phyloP scores from a whole-genome alignment of 2,329 filamentous ascomycete species.

The Escovopsis sp. region DNA sequence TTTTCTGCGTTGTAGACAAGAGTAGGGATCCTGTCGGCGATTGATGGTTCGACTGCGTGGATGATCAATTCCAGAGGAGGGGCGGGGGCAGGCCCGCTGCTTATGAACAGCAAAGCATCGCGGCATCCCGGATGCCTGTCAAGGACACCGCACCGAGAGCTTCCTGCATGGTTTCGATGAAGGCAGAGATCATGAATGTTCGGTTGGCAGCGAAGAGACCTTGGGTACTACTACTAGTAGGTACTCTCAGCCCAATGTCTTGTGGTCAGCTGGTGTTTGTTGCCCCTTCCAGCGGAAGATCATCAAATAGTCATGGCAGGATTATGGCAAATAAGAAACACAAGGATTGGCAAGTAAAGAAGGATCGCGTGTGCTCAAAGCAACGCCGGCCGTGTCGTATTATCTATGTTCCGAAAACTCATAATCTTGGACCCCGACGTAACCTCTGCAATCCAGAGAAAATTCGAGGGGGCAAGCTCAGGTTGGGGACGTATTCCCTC shows the following conservation, averaged over 20 bases:
- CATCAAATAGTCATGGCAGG: not conserved
- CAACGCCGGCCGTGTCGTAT: too few species aligned
- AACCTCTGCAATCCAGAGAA: not conserved
- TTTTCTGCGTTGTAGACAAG: constrained; percentile 54
- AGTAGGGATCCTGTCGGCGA: constrained; percentile 3
- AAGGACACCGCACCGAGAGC: not conserved
- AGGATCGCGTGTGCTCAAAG: not conserved
- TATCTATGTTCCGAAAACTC: too few species aligned
- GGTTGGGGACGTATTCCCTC: not conserved
- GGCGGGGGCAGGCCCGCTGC: too few species aligned
- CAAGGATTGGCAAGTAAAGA: not conserved
- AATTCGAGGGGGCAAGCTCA: not conserved
- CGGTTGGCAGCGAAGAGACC: too few species aligned
- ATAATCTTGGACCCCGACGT: too few species aligned
- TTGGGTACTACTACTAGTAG: not conserved
- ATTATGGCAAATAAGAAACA: not conserved
- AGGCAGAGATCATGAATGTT: not conserved
- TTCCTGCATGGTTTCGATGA: not conserved
- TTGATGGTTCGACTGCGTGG: not conserved
- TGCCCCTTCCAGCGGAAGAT: not conserved
- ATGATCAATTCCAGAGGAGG: not conserved
- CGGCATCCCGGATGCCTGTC: not conserved
- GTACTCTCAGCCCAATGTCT: too few species aligned
- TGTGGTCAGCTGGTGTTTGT: not conserved
- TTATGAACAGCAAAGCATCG: not conserved